These are phyloP conservation scores for Trifolium dubium DNA, from an alignment of 306 rosid genomes.

Conservation along the genomic window DNA sequence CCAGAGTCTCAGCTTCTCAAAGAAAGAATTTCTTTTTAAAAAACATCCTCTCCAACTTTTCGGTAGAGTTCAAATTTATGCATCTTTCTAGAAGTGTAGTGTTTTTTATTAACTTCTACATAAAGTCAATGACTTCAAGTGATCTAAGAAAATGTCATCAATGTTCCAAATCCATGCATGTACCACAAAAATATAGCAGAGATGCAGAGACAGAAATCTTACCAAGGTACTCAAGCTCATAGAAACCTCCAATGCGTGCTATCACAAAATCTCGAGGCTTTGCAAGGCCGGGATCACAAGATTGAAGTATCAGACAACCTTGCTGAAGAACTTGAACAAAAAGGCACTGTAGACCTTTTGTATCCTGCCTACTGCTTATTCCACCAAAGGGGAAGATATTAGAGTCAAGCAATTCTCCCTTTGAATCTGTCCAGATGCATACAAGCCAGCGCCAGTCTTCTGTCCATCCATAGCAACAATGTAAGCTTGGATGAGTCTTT, in stretches of 20 bases:
- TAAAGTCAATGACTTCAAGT: not conserved
- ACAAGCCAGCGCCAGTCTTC: constrained; percentile 99
- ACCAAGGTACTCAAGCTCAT: constrained; percentile 98
- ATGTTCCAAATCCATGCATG: constrained; percentile 2
- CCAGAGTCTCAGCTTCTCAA: constrained; percentile 11
- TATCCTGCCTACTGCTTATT: constrained; percentile 98
- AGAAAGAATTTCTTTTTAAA: not conserved
- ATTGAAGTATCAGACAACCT: constrained; percentile 93
- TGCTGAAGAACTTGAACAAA: constrained; percentile 96
- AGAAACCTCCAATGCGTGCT: constrained; percentile 93
- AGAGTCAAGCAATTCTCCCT: constrained; percentile 94
- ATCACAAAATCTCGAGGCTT: constrained; percentile 95
- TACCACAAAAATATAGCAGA: constrained; percentile 10
- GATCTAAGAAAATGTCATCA: constrained; percentile 5
- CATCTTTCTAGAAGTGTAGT: not conserved
- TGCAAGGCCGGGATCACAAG: constrained; percentile 78
- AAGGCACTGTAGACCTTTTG: constrained; percentile 95
- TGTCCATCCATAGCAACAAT: constrained; percentile 99
- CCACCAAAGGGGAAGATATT: constrained; percentile 97
- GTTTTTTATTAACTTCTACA: constrained; percentile 27
- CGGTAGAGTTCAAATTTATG: no score
- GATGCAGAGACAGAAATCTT: constrained; percentile 38
- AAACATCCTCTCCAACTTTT: not conserved
- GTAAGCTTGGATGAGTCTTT: constrained; percentile 80
- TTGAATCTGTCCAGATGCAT: constrained; percentile 96